phyloP scores from a whole-genome alignment of 1,284 basidiomycete species.

The Ustilago shanxiensis region DNA sequence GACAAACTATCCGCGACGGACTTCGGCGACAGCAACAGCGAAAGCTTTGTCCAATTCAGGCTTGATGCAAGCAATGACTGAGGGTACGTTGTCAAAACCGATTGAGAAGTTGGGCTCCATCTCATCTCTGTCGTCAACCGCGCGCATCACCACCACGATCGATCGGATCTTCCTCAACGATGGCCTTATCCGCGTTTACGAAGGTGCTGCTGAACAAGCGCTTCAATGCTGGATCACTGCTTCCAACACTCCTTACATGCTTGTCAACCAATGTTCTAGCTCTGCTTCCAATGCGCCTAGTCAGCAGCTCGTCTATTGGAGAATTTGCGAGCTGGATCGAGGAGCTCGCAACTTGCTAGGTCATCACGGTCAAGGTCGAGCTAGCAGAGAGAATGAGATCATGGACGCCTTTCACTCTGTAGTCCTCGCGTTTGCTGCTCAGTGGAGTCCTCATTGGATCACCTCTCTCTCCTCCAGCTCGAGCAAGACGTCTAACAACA shows the following conservation, averaged over 20 bases:
- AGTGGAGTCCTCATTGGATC: conserved; percentile 31
- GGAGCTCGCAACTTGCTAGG: conserved; percentile 24
- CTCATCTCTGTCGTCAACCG: conserved; percentile 17
- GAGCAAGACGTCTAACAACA: conserved; percentile 20
- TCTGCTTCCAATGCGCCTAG: neutral
- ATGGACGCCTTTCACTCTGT: conserved; percentile 42
- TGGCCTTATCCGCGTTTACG: conserved; percentile 32
- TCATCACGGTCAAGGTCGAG: neutral
- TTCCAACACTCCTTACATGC: conserved; percentile 35
- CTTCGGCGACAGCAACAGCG: too few species aligned
- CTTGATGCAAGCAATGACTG: too few species aligned
- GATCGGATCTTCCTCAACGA: conserved; percentile 38
- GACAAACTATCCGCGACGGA: too few species aligned
- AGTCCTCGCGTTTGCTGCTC: conserved; percentile 35
- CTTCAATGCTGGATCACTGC: conserved; percentile 36
- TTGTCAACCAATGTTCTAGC: neutral
- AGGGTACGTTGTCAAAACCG: too few species aligned
- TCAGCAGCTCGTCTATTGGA: conserved; percentile 36
- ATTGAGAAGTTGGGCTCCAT: neutral
- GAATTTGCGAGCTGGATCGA: conserved; percentile 42
- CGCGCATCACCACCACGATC: conserved; percentile 19
- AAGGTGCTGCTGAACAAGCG: conserved; percentile 35
- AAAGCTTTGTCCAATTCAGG: too few species aligned
- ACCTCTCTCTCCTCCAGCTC: conserved; percentile 1
- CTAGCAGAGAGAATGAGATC: conserved; percentile 23